These are phyloP conservation scores for Chrysoporthe austroafricana DNA, from an alignment of 2,329 filamentous ascomycete genomes.

Conservation along the genomic window DNA sequence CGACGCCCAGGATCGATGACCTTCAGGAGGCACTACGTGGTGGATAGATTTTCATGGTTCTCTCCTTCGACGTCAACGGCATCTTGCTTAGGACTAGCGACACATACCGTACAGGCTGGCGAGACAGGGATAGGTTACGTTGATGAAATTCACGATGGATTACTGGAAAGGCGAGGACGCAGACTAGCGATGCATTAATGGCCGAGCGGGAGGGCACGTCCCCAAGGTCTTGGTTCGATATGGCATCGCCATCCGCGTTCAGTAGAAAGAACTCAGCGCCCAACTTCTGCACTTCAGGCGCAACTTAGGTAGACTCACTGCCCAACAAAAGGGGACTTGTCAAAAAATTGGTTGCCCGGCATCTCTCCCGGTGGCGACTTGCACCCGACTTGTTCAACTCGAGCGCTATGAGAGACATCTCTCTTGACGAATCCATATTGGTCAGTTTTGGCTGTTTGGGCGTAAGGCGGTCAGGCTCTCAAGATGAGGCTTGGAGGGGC, in stretches of 20 bases:
- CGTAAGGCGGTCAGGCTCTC: slow-evolving; percentile 10
- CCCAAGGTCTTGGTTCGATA: slow-evolving; percentile 25
- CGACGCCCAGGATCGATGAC: slow-evolving; percentile 6
- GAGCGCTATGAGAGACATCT: neutral
- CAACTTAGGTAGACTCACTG: slow-evolving; percentile 30
- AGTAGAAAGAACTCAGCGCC: slow-evolving; percentile 27
- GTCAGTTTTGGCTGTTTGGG: neutral
- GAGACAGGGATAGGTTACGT: slow-evolving; percentile 25
- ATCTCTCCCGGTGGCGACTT: neutral
- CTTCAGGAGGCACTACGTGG: slow-evolving; percentile 21
- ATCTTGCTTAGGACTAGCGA: slow-evolving; percentile 31
- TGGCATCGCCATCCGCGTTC: slow-evolving; percentile 25
- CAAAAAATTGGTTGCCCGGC: neutral
- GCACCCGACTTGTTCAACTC: neutral
- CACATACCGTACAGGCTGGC: slow-evolving; percentile 28
- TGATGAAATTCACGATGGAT: slow-evolving; percentile 28
- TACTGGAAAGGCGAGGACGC: slow-evolving; percentile 26
- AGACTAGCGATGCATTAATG: slow-evolving; percentile 29
- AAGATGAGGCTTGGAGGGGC: neutral
- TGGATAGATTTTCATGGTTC: slow-evolving; percentile 30
- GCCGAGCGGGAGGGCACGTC: slow-evolving; percentile 22
- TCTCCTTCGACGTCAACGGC: slow-evolving; percentile 27
- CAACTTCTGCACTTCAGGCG: slow-evolving; percentile 27
- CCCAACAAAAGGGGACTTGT: slow-evolving; percentile 21
- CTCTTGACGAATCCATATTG: neutral